Evolutionary conservation across 2,329 filamentous ascomycete genomes (phyloP), one percentile per base, ranked within the genome.

Genomic region (Cladosporium velox): DNA sequence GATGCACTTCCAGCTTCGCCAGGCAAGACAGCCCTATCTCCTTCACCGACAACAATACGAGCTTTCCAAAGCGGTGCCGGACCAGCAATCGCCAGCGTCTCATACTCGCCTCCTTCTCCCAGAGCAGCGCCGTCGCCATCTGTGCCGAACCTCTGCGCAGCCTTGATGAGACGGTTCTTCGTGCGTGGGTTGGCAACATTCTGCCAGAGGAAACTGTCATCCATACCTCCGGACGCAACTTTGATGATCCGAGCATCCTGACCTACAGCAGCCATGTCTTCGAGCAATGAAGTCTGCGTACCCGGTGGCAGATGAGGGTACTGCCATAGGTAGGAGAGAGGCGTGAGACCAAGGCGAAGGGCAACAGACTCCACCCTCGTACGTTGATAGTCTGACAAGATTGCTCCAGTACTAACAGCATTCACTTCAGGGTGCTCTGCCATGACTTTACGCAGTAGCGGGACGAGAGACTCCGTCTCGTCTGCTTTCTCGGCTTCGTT

Each of bases 71-170:
- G 77, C 59, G 81, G 80, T 0, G 74, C 72, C 10, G 94, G 94
- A 12, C 94, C 95, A 78, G 93, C 88, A 41, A 98, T 75, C 54
- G 95, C 92, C 62, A 98, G 81, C 34, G 93, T 98, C 84, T 98
- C 95, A 78, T 96, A 98, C 81, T 98, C 95, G 3, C 95, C 95
- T 6, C 95, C 95, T 77, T 98, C 95, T 0, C 95, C 95, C 21
- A 98, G 80, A 11, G 93, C 87, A 10, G 91, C 90, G 0, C 91
- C 92, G 69, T 84, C 80, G 67, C 86, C 81, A 73, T 80, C 81
- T 68, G 84, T 80, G 54, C 90, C 90, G 79, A 96, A 96, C 68
- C 87, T 85, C 59, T 82, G 80, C 75, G 92, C 83, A 0, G 87
- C 82, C 68, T 80, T 83, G 34, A 81, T 78, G 63, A 90, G 73